A percentile compares a stretch with the other conserved stretches of the same genome.
phyloP scores from a whole-genome alignment of 2,329 filamentous ascomycete species.

The Plectosphaerella plurivora region DNA sequence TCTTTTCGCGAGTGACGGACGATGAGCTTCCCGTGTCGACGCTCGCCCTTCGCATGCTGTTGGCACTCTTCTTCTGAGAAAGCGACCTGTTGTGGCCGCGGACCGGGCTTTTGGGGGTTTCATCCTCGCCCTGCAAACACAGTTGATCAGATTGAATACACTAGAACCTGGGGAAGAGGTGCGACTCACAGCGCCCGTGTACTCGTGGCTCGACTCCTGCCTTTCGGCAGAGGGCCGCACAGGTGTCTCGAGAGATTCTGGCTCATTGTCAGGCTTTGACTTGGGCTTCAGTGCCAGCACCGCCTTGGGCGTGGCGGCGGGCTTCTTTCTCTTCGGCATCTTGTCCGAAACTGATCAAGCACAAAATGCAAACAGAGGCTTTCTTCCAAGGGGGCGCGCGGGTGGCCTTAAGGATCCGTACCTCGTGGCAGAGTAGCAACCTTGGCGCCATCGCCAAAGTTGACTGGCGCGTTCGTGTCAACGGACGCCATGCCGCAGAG shows the following conservation, averaged over 20 bases:
- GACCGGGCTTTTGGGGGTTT: constrained; percentile 5
- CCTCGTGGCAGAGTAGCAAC: constrained; percentile 8
- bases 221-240: constrained; percentile 4
- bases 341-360: background rate
- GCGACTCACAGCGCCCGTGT: constrained; percentile 4
- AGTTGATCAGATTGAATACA: too few species aligned
- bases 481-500: constrained; percentile 5
- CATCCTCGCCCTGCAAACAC: constrained; percentile 3
- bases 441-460: constrained; percentile 10
- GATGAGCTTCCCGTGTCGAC: too few species aligned
- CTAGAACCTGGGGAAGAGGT: background rate
- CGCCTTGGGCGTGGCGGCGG: constrained; percentile 5
- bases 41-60: too few species aligned
- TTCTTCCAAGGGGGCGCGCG: background rate
- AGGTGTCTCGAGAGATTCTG: background rate
- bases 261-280: constrained; percentile 8
- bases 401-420: constrained; percentile 7
- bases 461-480: constrained; percentile 8
- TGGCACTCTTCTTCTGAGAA: background rate
- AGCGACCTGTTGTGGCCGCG: constrained; percentile 1
- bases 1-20: too few species aligned
- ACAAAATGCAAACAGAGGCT: too few species aligned
- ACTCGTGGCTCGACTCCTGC: constrained; percentile 6
- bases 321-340: constrained; percentile 8
- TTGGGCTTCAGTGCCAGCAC: constrained; percentile 4